A percentile compares a stretch with the other conserved stretches of the same genome.
Conservation (phyloP, 2,329 filamentous ascomycete genomes). For the Fusarium bactridioides region DNA sequence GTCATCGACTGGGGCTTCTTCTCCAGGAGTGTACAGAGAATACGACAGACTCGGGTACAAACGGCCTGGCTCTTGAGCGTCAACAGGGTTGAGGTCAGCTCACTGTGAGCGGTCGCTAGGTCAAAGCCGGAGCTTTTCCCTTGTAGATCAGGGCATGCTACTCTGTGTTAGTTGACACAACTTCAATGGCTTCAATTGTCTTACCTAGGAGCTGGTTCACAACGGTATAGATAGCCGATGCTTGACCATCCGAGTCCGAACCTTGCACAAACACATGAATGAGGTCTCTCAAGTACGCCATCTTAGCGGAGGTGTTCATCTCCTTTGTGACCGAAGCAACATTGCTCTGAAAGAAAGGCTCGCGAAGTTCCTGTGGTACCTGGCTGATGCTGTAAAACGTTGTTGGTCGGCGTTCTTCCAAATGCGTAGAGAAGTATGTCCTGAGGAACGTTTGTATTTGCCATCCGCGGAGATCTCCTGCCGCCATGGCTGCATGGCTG, state of each 20-base stretch:
- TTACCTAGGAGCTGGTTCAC: slow-evolving; percentile 51
- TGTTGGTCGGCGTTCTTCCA: slow-evolving; percentile 46
- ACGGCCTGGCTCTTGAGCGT: slow-evolving; percentile 43
- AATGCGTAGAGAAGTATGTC: slow-evolving; percentile 45
- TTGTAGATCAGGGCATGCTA: slow-evolving; percentile 44
- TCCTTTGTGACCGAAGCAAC: slow-evolving; percentile 44
- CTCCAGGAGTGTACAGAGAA: slow-evolving; percentile 58
- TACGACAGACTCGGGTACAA: slow-evolving; percentile 51
- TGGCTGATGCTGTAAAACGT: slow-evolving; percentile 44
- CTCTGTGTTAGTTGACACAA: slow-evolving; percentile 16
- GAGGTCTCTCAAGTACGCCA: slow-evolving; percentile 52
- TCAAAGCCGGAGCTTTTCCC: slow-evolving; percentile 45
- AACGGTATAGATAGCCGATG: slow-evolving; percentile 55
- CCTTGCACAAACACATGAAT: slow-evolving; percentile 44
- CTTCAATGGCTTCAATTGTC: background rate
- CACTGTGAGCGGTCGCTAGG: slow-evolving; percentile 53
- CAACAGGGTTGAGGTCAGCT: slow-evolving; percentile 48
- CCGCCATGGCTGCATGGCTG: slow-evolving; percentile 45
- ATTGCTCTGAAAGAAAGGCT: slow-evolving; percentile 45
- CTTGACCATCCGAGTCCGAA: slow-evolving; percentile 49
- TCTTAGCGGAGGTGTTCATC: slow-evolving; percentile 44
- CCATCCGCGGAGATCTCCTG: slow-evolving; percentile 54
- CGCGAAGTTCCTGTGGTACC: slow-evolving; percentile 42
- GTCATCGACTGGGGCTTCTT: slow-evolving; percentile 59
- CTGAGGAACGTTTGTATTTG: slow-evolving; percentile 55